A percentile compares a stretch with the other conserved stretches of the same genome.
Evolutionary conservation across 257 asterid genomes (phyloP).

Genomic region (Solanum neorickii): DNA sequence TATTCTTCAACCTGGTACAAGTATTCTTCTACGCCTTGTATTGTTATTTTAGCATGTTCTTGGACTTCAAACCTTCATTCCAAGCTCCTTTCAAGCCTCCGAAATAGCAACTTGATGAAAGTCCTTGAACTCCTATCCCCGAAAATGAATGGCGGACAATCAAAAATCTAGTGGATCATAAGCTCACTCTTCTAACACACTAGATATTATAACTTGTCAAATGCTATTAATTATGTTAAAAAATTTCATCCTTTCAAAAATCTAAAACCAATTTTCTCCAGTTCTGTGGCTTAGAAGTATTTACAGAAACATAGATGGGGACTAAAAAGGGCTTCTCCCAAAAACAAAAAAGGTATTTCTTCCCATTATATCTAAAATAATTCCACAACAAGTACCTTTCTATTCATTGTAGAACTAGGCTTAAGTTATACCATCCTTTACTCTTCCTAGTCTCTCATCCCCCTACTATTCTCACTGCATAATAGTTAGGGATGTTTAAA

Average conservation of each 20-base stretch:
- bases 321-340: background rate
- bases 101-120: background rate
- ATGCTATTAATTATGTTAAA: background rate
- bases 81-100: background rate
- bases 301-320: background rate
- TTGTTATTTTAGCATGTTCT: background rate
- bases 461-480: background rate
- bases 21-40: background rate
- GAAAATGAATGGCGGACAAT: background rate
- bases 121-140: background rate
- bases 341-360: background rate
- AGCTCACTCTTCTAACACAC: background rate
- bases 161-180: background rate
- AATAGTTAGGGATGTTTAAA: background rate
- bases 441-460: background rate
- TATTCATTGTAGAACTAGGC: background rate
- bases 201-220: background rate
- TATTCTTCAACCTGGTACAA: background rate
- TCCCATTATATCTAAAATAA: background rate
- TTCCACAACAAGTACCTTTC: background rate
- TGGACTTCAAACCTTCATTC: background rate
- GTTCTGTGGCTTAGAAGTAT: background rate
- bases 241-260: background rate
- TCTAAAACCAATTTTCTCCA: background rate
- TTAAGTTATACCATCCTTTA: background rate